These are phyloP conservation scores for Lactifluus hygrophoroides DNA, from an alignment of 768 basidiomycete species.

Conservation along the genomic window DNA sequence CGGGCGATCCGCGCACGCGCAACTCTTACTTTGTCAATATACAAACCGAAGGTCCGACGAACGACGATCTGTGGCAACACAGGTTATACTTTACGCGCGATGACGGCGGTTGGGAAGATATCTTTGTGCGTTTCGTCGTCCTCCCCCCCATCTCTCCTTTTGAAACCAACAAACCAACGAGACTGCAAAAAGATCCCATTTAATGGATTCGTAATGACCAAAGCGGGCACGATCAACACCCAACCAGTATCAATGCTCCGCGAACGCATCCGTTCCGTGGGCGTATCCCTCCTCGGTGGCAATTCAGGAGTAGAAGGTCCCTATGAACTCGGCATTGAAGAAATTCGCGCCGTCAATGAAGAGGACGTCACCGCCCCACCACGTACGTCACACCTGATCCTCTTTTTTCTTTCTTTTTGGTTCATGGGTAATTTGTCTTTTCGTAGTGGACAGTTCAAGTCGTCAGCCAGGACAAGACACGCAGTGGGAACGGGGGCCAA, in stretches of 20 bases:
- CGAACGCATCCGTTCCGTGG: slow-evolving; percentile 69
- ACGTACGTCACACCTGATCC: slow-evolving; percentile 24
- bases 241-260: slow-evolving; percentile 69
- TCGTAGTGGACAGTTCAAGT: slow-evolving; percentile 3
- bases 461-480: not conserved
- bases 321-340: slow-evolving; percentile 79
- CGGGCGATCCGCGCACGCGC: slow-evolving; percentile 66
- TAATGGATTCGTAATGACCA: slow-evolving; percentile 63
- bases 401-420: not conserved
- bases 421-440: not conserved
- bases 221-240: slow-evolving; percentile 59
- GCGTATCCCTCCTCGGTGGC: slow-evolving; percentile 82
- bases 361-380: slow-evolving; percentile 41
- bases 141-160: too few relatives aligned
- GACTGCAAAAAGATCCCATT: slow-evolving; percentile 89
- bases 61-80: slow-evolving; percentile 92
- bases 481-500: slow-evolving; percentile 10
- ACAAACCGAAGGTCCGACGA: slow-evolving; percentile 76
- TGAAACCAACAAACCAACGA: too few relatives aligned
- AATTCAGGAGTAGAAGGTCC: slow-evolving; percentile 64
- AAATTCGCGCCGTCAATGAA: slow-evolving; percentile 73
- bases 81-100: slow-evolving; percentile 67
- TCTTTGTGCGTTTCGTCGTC: slow-evolving; percentile 49
- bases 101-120: slow-evolving; percentile 69
- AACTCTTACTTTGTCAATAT: slow-evolving; percentile 91